phyloP scores from a whole-genome alignment of 2,329 filamentous ascomycete species.

The Ascochyta lentis region DNA sequence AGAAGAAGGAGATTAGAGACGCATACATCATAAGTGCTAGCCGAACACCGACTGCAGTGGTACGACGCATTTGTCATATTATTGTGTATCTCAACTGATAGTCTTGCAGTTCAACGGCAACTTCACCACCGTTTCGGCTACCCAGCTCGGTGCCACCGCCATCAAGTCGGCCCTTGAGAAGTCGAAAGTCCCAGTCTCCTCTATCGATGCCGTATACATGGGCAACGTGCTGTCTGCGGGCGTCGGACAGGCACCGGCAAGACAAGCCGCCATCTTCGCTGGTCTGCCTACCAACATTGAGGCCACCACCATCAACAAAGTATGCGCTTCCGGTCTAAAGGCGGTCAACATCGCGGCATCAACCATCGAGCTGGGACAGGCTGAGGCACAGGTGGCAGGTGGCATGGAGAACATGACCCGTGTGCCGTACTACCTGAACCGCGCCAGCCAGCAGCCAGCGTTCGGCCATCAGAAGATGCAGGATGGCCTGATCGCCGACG shows the following conservation, averaged over 20 bases:
- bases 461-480: slow-evolving; percentile 89
- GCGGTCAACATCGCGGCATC: slow-evolving; percentile 89
- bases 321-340: slow-evolving; percentile 94
- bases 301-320: slow-evolving; percentile 95
- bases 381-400: slow-evolving; percentile 88
- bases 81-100: slow-evolving; percentile 7
- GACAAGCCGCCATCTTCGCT: slow-evolving; percentile 88
- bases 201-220: slow-evolving; percentile 95
- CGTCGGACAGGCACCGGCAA: slow-evolving; percentile 87
- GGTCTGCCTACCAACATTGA: slow-evolving; percentile 83
- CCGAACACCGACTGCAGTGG: slow-evolving; percentile 88
- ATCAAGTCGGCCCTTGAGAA: slow-evolving; percentile 91
- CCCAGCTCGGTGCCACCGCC: slow-evolving; percentile 86
- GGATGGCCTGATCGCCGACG: slow-evolving; percentile 93
- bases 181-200: slow-evolving; percentile 78
- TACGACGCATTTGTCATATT: slow-evolving; percentile 47
- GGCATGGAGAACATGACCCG: slow-evolving; percentile 99
- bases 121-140: slow-evolving; percentile 80
- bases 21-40: slow-evolving; percentile 93
- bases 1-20: slow-evolving; percentile 75
- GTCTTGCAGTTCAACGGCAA: slow-evolving; percentile 86
- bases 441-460: slow-evolving; percentile 79
- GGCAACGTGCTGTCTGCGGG: slow-evolving; percentile 88
- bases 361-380: slow-evolving; percentile 89
- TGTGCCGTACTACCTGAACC: slow-evolving; percentile 87